Base-by-base conservation (phyloP, 306 rosid species). In the Citrullus mucosospermus region DNA sequence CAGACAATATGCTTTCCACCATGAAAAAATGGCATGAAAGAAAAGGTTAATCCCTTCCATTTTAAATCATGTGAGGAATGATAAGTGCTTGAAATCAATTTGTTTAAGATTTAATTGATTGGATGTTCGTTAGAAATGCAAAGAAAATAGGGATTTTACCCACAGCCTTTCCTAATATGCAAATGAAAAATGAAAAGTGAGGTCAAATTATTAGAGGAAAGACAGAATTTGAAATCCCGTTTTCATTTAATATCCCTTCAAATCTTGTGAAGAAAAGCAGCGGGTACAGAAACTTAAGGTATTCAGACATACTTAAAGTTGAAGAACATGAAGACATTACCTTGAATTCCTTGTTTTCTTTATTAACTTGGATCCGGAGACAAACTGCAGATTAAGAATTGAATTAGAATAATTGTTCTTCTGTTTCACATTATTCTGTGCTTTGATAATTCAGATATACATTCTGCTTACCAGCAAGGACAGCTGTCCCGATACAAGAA, bases 281-380 rank as follows among this genome's bases (percentile, higher is more conserved):
- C 41, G 4, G 39, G 9, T 30, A 61, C 1, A 30, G 68, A 17
- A 30, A 61, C 68, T 61, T n/a, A 18, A 1, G 25, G 28, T 25
- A 25, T 25, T 25, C 28, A 25, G 28, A 25, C 28, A 25, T 25
- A 25, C 28, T 71, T 1, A 22, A 28, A 53, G 46, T 30, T 48
- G 10, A 76, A 36, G 15, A 30, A 16, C 16, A 18, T 25, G 81
- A 53, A 74, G 50, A 17, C 12, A 74, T 16, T 82, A 93, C 96
- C 98, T 91, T 93, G 86, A 93, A 91, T 73, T 91, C 97, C 86
- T 93, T 91, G 81, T 93, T 93, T 82, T 93, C 96, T 83, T 91
- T 93, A 81, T 93, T 93, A 85, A 93, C 96, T 87, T 93, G 98
- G 69, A 93, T 93, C 75, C 98, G 92, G 48, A 93, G 98, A 79